A percentile compares a stretch with the other conserved stretches of the same genome.
phyloP scores from a whole-genome alignment of 305 asterid species.

The Fraxinus ornus region DNA sequence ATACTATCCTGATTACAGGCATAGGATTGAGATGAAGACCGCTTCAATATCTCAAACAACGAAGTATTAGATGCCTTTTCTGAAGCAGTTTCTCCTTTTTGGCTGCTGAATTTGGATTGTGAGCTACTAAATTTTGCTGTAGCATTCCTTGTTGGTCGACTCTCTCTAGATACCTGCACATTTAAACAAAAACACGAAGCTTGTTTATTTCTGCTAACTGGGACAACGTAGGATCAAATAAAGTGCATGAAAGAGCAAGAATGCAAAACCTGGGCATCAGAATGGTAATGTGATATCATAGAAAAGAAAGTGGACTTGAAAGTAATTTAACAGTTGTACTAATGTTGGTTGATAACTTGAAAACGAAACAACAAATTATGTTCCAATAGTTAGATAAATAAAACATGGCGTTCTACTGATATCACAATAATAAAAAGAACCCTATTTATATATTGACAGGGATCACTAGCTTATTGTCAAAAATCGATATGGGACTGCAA shows the following conservation, averaged over 20 bases:
- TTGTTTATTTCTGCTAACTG: not conserved
- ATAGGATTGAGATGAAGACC: conserved; percentile 40
- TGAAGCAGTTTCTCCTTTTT: conserved; percentile 30
- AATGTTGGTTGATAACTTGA: not conserved
- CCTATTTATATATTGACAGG: not conserved
- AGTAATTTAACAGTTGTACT: not conserved
- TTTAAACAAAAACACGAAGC: not conserved
- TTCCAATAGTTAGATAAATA: not conserved
- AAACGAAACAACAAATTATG: not conserved
- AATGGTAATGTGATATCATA: not conserved
- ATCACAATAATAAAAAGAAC: not conserved
- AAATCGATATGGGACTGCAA: not conserved
- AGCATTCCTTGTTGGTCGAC: conserved; percentile 32
- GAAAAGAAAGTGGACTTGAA: not conserved
- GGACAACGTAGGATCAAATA: not conserved
- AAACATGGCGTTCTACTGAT: not conserved
- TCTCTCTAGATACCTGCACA: conserved; percentile 57
- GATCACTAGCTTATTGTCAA: not conserved
- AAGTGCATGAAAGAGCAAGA: not conserved
- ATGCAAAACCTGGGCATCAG: not conserved
- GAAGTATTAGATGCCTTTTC: conserved; percentile 47
- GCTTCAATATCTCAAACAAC: conserved; percentile 66
- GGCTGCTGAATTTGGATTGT: conserved; percentile 44
- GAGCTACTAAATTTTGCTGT: conserved; percentile 47
- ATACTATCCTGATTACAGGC: conserved; percentile 34